Evolutionary conservation across 169 alveolate species (phyloP).

Genomic region (Eimeria falciformis): DNA sequence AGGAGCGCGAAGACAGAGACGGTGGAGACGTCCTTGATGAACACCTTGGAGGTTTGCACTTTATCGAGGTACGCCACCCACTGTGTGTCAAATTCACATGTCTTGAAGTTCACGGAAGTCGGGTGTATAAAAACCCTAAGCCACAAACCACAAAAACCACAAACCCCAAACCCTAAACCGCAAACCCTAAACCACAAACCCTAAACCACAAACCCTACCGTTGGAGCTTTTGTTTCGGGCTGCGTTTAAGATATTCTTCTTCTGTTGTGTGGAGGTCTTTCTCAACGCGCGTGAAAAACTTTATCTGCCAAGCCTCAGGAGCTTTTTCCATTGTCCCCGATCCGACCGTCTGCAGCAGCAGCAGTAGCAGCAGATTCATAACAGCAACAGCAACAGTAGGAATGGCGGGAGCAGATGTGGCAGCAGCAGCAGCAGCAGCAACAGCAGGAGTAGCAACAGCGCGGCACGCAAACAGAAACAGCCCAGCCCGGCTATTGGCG

Average conservation of each 20-base stretch:
- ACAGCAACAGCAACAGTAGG: background rate
- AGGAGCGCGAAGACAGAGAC: constrained; percentile 75
- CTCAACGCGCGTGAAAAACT: constrained; percentile 46
- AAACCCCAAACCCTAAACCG: background rate
- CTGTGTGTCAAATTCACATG: constrained; percentile 70
- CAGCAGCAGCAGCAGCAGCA: background rate
- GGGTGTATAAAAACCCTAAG: constrained; percentile 76
- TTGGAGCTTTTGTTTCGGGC: constrained; percentile 16
- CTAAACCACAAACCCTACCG: constrained; percentile 6
- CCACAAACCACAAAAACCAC: background rate
- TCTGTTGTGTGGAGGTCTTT: constrained; percentile 21
- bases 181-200: background rate
- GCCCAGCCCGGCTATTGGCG: too few species aligned
- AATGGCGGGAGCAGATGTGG: background rate
- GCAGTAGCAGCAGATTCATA: constrained; percentile 9
- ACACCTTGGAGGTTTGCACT: constrained; percentile 55
- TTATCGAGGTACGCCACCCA: constrained; percentile 73
- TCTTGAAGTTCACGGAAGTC: constrained; percentile 52
- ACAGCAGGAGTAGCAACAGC: background rate
- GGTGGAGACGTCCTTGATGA: constrained; percentile 60
- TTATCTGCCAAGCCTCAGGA: constrained; percentile 69
- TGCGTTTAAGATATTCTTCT: background rate
- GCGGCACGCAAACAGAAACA: too few species aligned
- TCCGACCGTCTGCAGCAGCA: constrained; percentile 68
- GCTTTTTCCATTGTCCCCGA: constrained; percentile 71